Conservation (phyloP, 164 flowering plant species). For the Litsea cubeba region DNA sequence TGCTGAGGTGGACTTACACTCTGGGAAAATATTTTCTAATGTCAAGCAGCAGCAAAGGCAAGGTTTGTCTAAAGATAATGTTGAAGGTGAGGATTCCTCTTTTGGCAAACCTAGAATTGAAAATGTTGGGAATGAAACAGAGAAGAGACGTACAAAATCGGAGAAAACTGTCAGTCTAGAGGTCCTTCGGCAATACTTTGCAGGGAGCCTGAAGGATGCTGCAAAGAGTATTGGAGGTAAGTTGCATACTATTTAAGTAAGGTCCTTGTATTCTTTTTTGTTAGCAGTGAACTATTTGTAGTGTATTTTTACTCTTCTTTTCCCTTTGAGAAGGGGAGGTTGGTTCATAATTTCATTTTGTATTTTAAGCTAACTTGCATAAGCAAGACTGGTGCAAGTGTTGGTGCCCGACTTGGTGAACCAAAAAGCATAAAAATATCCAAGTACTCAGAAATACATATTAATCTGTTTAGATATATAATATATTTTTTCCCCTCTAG, state of each 20-base stretch:
- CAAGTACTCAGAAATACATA: neutral
- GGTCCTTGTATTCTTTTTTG: no score
- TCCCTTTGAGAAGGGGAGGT: neutral
- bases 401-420: neutral
- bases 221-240: slow-evolving; percentile 86
- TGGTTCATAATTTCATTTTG: neutral
- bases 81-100: neutral
- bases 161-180: slow-evolving; percentile 77
- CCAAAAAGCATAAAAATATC: neutral
- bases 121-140: slow-evolving; percentile 38
- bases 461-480: no score
- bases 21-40: slow-evolving; percentile 15
- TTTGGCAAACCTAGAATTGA: slow-evolving; percentile 26
- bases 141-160: slow-evolving; percentile 54
- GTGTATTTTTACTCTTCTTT: neutral
- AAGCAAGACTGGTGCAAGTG: neutral
- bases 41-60: slow-evolving; percentile 22
- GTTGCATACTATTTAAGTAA: slow-evolving; percentile 5
- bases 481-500: neutral
- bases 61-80: slow-evolving; percentile 22
- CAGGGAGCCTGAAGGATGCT: slow-evolving; percentile 93
- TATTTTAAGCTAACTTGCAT: neutral
- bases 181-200: slow-evolving; percentile 76
- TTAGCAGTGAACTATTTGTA: neutral
- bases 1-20: slow-evolving; percentile 10